phyloP scores from a whole-genome alignment of 2,329 filamentous ascomycete species.

The Huntiella omanensis region DNA sequence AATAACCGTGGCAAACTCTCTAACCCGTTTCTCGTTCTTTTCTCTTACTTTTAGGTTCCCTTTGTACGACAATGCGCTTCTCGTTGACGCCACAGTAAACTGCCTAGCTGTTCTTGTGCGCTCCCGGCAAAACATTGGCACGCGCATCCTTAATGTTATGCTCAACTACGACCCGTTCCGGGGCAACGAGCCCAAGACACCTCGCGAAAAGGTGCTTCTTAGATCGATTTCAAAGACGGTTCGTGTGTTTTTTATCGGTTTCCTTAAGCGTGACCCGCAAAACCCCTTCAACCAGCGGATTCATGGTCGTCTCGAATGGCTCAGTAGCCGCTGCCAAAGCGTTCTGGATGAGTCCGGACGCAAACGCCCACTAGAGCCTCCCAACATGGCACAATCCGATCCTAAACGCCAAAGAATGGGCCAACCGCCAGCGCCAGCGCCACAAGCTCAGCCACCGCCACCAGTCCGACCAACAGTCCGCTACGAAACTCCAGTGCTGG shows the following conservation, averaged over 20 bases:
- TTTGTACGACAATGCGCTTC: conserved; percentile 52
- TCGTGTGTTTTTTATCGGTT: conserved; percentile 62
- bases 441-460: conserved; percentile 14
- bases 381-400: conserved; percentile 55
- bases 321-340: conserved; percentile 60
- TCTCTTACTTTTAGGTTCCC: conserved; percentile 12
- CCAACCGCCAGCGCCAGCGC: conserved; percentile 22
- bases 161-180: conserved; percentile 85
- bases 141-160: conserved; percentile 68
- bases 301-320: conserved; percentile 68
- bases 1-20: not conserved
- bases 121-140: conserved; percentile 59
- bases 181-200: conserved; percentile 51
- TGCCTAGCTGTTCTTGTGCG: conserved; percentile 68
- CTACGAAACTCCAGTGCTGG: conserved; percentile 47
- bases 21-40: conserved; percentile 11
- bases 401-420: conserved; percentile 64
- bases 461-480: no score
- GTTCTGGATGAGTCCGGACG: conserved; percentile 59
- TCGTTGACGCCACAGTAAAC: conserved; percentile 85
- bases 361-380: conserved; percentile 55
- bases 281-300: conserved; percentile 60
- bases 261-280: conserved; percentile 67
- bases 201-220: conserved; percentile 62
- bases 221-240: conserved; percentile 93